Evolutionary conservation across 129 eudicot species (phyloP).

Genomic region (Flaveria bidentis): DNA sequence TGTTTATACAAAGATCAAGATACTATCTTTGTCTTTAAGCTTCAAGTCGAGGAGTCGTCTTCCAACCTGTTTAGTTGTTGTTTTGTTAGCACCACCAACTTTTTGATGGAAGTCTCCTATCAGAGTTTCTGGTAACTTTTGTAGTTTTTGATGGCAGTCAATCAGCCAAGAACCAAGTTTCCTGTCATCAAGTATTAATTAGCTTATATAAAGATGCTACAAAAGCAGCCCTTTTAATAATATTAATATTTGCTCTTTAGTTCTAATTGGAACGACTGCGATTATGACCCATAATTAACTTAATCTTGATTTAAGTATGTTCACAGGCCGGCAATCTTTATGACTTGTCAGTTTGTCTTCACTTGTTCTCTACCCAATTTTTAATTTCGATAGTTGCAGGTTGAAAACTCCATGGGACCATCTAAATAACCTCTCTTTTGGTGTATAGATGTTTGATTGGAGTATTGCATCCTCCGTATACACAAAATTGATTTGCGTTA

Average conservation of each 20-base stretch:
- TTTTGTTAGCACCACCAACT: slow-evolving; percentile 3
- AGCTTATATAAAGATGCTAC: slow-evolving; percentile 15
- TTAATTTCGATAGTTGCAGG: slow-evolving; percentile 18
- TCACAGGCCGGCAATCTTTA: slow-evolving; percentile 38
- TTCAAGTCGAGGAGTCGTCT: too few species aligned
- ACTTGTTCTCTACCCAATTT: neutral
- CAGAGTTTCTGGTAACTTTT: neutral
- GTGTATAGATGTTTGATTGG: neutral
- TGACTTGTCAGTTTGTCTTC: slow-evolving; percentile 18
- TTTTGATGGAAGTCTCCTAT: slow-evolving; percentile 18
- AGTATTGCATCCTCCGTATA: too few species aligned
- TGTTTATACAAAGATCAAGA: too few species aligned
- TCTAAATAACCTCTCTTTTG: neutral
- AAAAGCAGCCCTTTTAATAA: neutral
- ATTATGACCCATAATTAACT: slow-evolving; percentile 27
- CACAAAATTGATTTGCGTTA: too few species aligned
- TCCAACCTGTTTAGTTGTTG: too few species aligned
- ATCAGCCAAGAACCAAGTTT: slow-evolving; percentile 3
- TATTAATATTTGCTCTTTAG: neutral
- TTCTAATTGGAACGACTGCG: slow-evolving; percentile 22
- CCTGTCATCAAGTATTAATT: slow-evolving; percentile 10
- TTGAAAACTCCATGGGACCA: slow-evolving; percentile 17
- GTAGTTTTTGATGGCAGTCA: slow-evolving; percentile 1
- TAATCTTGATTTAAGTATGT: slow-evolving; percentile 24
- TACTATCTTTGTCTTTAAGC: neutral